These are phyloP conservation scores for Fusarium sp. DNA, from an alignment of 2,329 filamentous ascomycete species.

Conservation along the genomic window DNA sequence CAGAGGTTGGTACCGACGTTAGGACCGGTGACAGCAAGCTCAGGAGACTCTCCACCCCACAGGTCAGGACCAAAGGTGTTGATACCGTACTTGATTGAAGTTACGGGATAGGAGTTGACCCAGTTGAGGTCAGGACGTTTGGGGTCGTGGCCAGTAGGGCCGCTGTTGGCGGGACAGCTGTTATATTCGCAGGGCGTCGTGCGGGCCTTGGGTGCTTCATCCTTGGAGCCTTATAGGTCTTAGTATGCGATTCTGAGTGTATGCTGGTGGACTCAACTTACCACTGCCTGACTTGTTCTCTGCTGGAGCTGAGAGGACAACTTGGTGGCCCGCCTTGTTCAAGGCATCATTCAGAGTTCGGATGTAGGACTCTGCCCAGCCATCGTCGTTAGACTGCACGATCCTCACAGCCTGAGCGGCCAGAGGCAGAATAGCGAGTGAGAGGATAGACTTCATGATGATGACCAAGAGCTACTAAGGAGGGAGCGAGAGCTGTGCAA, in stretches of 20 bases:
- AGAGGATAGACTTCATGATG: constrained; percentile 44
- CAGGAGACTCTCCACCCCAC: constrained; percentile 64
- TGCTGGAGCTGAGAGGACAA: constrained; percentile 73
- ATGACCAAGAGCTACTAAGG: background rate
- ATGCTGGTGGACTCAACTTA: constrained; percentile 46
- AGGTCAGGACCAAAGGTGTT: constrained; percentile 63
- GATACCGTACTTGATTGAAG: constrained; percentile 71
- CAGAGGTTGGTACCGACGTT: constrained; percentile 71
- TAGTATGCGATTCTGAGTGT: background rate
- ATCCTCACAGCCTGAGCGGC: constrained; percentile 59
- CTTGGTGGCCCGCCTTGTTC: constrained; percentile 65
- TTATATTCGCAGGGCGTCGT: constrained; percentile 67
- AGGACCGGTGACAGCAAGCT: constrained; percentile 73
- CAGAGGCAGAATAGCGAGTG: constrained; percentile 42
- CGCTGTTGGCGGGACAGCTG: constrained; percentile 68
- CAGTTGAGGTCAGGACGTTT: constrained; percentile 67
- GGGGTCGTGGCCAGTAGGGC: constrained; percentile 65
- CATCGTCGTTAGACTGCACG: constrained; percentile 76
- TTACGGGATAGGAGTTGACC: constrained; percentile 77
- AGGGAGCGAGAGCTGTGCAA: background rate
- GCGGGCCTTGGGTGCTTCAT: constrained; percentile 58
- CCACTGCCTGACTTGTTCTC: constrained; percentile 72
- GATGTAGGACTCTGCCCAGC: constrained; percentile 77
- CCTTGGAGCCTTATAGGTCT: constrained; percentile 60
- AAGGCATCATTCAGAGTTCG: constrained; percentile 69